phyloP scores from a whole-genome alignment of 768 basidiomycete genomes.

The Rhodotorula kratochvilovae region DNA sequence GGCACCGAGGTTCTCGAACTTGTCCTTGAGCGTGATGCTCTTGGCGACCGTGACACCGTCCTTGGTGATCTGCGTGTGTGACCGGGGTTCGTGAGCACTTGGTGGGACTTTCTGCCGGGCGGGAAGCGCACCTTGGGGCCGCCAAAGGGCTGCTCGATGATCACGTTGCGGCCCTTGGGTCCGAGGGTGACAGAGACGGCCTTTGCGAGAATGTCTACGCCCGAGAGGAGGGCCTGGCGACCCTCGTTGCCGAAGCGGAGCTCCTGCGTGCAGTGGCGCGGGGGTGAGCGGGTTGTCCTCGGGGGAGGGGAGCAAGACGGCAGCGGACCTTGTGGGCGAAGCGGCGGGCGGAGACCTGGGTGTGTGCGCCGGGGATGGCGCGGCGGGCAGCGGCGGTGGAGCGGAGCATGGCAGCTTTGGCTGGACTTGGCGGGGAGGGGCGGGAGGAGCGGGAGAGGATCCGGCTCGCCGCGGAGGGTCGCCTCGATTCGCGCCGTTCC shows the following conservation, averaged over 20 bases:
- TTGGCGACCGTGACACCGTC: conserved; percentile 99
- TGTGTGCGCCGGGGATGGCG: conserved; percentile 15
- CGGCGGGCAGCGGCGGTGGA: conserved; percentile 12
- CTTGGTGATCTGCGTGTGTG: conserved; percentile 77
- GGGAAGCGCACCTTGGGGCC: conserved; percentile 46
- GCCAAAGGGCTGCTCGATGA: conserved; percentile 68
- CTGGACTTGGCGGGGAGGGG: neutral
- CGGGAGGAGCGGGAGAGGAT: neutral
- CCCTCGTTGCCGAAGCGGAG: conserved; percentile 95
- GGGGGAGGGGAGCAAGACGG: too few species aligned
- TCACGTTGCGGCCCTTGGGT: conserved; percentile 96
- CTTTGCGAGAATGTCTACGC: conserved; percentile 94
- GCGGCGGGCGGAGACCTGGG: conserved; percentile 28
- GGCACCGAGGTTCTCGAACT: conserved; percentile 97
- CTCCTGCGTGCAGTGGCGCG: conserved; percentile 58
- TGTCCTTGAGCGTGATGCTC: conserved; percentile 87
- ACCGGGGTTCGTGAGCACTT: neutral
- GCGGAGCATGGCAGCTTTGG: neutral
- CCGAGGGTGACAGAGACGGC: conserved; percentile 94
- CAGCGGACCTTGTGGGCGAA: conserved; percentile 37
- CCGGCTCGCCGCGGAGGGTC: too few species aligned
- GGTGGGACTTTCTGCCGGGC: neutral
- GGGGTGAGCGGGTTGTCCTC: neutral
- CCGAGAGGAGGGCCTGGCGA: conserved; percentile 84
- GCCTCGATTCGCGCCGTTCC: too few species aligned